phyloP scores from a whole-genome alignment of 2,329 filamentous ascomycete genomes.

The Hymenoscyphus linearis region DNA sequence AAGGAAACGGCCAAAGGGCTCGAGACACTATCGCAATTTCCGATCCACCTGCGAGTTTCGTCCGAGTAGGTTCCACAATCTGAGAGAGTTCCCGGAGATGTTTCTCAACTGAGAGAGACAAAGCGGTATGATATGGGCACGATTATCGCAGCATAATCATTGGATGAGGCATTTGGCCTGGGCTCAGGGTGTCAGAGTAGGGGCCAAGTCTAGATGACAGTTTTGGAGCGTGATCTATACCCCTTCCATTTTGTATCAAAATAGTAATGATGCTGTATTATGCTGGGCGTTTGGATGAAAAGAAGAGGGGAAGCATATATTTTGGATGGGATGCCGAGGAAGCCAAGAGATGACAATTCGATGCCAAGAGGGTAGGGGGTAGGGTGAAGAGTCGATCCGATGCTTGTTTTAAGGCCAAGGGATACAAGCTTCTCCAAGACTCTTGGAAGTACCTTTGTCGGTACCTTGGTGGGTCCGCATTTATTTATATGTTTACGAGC shows the following conservation, averaged over 20 bases:
- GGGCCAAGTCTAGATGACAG: neutral
- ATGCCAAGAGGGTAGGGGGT: no score
- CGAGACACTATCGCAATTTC: neutral
- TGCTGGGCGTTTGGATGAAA: neutral
- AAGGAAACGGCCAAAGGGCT: neutral
- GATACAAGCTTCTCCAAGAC: neutral
- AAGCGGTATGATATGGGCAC: neutral
- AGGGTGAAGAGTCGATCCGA: neutral
- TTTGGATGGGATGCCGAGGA: neutral
- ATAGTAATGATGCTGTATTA: neutral
- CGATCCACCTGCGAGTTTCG: neutral
- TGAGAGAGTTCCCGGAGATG: neutral
- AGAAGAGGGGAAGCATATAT: neutral
- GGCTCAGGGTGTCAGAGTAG: no score
- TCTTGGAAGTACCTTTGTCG: neutral
- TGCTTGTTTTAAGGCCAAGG: neutral
- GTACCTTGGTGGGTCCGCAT: neutral
- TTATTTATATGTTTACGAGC: neutral
- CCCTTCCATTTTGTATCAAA: neutral
- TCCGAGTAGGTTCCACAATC: neutral
- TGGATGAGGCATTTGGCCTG: neutral
- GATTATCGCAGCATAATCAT: neutral
- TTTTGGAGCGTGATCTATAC: neutral
- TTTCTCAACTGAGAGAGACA: neutral
- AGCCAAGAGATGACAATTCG: neutral